Percentiles rank a stretch among this genome's conserved stretches.
These are phyloP conservation scores for Lasiosphaeriaceae sp. DNA, from an alignment of 495 filamentous ascomycete species.

Conservation along the genomic window DNA sequence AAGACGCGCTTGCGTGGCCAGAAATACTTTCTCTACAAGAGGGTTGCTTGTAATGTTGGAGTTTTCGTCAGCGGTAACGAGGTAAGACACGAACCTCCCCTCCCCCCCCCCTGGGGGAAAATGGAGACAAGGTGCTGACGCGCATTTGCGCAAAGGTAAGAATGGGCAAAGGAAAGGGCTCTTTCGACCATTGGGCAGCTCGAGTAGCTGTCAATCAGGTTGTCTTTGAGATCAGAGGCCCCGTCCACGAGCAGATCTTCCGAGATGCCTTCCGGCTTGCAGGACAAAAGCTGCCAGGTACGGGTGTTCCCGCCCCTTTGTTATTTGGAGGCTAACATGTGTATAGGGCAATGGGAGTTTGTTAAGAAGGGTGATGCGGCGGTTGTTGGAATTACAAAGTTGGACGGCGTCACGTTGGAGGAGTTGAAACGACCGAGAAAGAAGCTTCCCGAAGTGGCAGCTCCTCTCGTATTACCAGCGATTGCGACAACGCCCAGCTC, in stretches of 20 bases:
- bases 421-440: conserved; percentile 72
- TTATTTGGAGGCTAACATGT: conserved; percentile 17
- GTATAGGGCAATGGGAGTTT: conserved; percentile 82
- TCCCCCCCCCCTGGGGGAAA: too few relatives aligned
- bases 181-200: conserved; percentile 93
- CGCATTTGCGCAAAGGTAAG: conserved; percentile 48
- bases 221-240: conserved; percentile 86
- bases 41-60: conserved; percentile 85
- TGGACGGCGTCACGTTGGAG: conserved; percentile 77
- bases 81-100: conserved; percentile 39
- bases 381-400: conserved; percentile 88
- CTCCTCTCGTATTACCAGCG: conserved; percentile 3
- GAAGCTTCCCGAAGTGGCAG: conserved; percentile 49
- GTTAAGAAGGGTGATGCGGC: conserved; percentile 89
- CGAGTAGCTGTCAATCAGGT: conserved; percentile 84
- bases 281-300: conserved; percentile 93
- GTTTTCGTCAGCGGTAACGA: conserved; percentile 96
- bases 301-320: conserved; percentile 19
- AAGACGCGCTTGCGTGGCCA: conserved; percentile 82
- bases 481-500: conserved; percentile 10
- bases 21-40: conserved; percentile 87
- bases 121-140: conserved; percentile 12
- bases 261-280: conserved; percentile 92
- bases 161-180: conserved; percentile 99
- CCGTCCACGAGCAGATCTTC: conserved; percentile 90